phyloP scores from a whole-genome alignment of 1,284 basidiomycete genomes.

The Vanrija pseudolonga region DNA sequence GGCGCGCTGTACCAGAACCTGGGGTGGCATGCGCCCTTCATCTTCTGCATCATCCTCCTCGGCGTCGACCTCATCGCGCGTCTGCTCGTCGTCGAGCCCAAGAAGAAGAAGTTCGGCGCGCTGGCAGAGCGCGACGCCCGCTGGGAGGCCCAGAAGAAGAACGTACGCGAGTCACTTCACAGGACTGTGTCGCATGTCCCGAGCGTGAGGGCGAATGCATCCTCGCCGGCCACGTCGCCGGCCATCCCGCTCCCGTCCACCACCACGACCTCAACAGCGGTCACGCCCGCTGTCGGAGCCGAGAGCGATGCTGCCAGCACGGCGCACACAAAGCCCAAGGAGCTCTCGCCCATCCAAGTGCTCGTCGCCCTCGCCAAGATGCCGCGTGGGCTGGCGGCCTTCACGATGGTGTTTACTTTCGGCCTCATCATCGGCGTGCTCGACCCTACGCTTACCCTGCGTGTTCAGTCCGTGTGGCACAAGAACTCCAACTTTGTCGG shows the following conservation, averaged over 20 bases:
- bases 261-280: background rate
- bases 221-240: no score
- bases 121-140: no score
- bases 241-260: background rate
- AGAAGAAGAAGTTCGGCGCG: constrained; percentile 26
- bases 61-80: constrained; percentile 59
- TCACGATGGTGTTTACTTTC: constrained; percentile 58
- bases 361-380: constrained; percentile 55
- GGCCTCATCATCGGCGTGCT: constrained; percentile 51
- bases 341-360: constrained; percentile 47
- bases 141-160: no score
- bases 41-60: constrained; percentile 63
- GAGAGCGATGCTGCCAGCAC: constrained; percentile 1
- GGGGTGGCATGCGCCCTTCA: constrained; percentile 69
- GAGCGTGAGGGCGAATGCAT: no score
- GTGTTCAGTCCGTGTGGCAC: constrained; percentile 61
- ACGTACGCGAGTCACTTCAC: no score
- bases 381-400: constrained; percentile 57
- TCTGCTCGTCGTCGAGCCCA: constrained; percentile 52
- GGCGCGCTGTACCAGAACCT: constrained; percentile 64
- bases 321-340: constrained; percentile 14
- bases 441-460: constrained; percentile 57
- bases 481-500: constrained; percentile 63
- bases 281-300: background rate
- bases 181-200: no score